Percentiles rank a stretch among this genome's conserved stretches.
Conservation (phyloP, 2,329 filamentous ascomycete genomes). For the Penicillium freii region DNA sequence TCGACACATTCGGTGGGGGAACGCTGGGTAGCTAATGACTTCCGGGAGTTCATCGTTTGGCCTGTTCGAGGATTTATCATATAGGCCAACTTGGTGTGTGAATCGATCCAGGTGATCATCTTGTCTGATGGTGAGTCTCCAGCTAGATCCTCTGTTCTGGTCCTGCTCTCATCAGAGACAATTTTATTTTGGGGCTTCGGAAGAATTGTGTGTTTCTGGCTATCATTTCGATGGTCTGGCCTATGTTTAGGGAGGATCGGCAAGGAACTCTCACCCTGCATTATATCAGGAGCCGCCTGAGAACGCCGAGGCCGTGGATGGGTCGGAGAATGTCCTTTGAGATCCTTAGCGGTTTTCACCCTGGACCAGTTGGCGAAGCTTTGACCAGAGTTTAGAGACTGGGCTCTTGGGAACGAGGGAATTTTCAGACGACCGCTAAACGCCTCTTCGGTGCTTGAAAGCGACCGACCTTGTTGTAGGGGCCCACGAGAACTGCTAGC, state of each 20-base stretch:
- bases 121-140: conserved; percentile 7
- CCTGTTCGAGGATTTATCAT: conserved; percentile 38
- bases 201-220: background rate
- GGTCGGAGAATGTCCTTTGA: background rate
- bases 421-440: conserved; percentile 30
- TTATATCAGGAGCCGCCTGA: background rate
- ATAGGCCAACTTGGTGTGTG: conserved; percentile 47
- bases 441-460: conserved; percentile 25
- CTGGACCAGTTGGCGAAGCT: conserved; percentile 43
- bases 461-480: background rate
- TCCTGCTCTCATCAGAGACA: background rate
- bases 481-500: background rate
- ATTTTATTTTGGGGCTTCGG: background rate
- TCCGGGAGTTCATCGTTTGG: conserved; percentile 25
- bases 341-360: conserved; percentile 37
- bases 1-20: conserved; percentile 13
- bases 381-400: conserved; percentile 10
- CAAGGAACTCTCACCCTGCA: background rate
- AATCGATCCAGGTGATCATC: conserved; percentile 58
- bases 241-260: background rate
- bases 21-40: conserved; percentile 11
- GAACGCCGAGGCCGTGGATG: background rate
- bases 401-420: conserved; percentile 26
- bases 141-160: background rate
- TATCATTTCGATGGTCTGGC: background rate